Base-by-base conservation (phyloP, 805 yeast genomes). In the Starmerella lactis-condensi region DNA sequence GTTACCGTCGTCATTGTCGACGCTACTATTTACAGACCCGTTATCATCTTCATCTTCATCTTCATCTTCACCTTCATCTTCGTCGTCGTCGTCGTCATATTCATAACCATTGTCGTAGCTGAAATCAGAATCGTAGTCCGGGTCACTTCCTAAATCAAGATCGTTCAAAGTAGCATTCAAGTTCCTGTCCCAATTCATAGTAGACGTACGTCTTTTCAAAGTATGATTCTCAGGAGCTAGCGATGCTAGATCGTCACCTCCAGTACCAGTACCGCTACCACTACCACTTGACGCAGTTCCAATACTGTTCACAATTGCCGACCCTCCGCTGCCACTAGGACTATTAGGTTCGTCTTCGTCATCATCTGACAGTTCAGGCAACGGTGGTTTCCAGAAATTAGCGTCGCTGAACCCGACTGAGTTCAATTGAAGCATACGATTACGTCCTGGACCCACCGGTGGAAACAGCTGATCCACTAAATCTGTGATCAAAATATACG, bases 381-480 rank as follows among this genome's bases (percentile, higher is more conserved):
- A 45, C 1, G 93, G 91, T 31, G 73, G 85, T 40, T 93, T 61
- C 98, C 98, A 89, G 51, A 66, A 89, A 48, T 77, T 83, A 26
- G 77, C 77, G 54, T 89, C 98, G 6, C 79, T 77, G 51, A 60
- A 89, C 32, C 67, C 72, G 7, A 38, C 41, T 5, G 54, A 47
- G 27, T 48, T 50, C 3, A 53, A 46, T 21, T 37, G 52, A 28
- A 50, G 53, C 19, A 45, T 42, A 7, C 38, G 37, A 22, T 41
- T 37, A 30, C 44, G 56, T 18, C 24, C 34, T 4, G 36, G 33
- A 9, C 26, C 22, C 27, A 70, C 75, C 0, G 95, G 93, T 6
- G 98, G 98, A 64, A 89, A 89, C 52, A 83, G 83, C 52, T 89
- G 96, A 54, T 89, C 98, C 9, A 89, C 95, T 33, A 89, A 62